Conservation (phyloP, 352 stramenopile genomes). For the Chrysophaeum taylorii region DNA sequence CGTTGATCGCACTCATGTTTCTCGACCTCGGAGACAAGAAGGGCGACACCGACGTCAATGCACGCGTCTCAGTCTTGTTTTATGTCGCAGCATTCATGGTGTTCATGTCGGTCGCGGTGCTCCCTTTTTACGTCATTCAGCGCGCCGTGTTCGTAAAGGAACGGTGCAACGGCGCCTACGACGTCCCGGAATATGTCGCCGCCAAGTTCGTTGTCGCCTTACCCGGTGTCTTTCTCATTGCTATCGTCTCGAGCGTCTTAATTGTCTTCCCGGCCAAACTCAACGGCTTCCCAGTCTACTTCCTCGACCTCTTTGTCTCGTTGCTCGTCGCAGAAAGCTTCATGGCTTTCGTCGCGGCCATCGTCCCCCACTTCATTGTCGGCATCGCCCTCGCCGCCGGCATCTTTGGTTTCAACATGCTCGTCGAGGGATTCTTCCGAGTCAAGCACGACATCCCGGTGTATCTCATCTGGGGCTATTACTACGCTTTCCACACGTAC, state of each 20-base stretch:
- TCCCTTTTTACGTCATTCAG: slow-evolving; percentile 71
- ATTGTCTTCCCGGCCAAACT: slow-evolving; percentile 47
- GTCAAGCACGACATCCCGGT: slow-evolving; percentile 46
- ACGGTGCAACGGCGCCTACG: slow-evolving; percentile 60
- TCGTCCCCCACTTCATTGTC: slow-evolving; percentile 68
- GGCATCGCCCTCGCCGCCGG: slow-evolving; percentile 62
- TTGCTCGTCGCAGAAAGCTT: slow-evolving; percentile 61
- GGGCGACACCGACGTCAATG: slow-evolving; percentile 26
- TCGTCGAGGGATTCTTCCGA: slow-evolving; percentile 71
- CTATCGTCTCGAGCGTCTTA: slow-evolving; percentile 42
- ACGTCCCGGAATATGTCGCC: slow-evolving; percentile 56
- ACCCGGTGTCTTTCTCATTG: slow-evolving; percentile 54
- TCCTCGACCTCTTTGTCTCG: slow-evolving; percentile 59
- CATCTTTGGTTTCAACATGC: slow-evolving; percentile 70
- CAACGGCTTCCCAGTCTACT: slow-evolving; percentile 50
- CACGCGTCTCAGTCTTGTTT: slow-evolving; percentile 55
- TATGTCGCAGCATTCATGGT: slow-evolving; percentile 70
- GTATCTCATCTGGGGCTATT: slow-evolving; percentile 68
- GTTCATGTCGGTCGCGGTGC: slow-evolving; percentile 69
- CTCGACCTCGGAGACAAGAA: slow-evolving; percentile 27
- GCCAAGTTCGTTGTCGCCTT: slow-evolving; percentile 57
- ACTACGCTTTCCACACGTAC: slow-evolving; percentile 71
- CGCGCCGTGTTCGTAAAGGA: slow-evolving; percentile 66
- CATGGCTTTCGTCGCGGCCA: slow-evolving; percentile 61
- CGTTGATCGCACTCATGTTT: slow-evolving; percentile 37